Evolutionary conservation across 306 rosid genomes (phyloP), one percentile per base, ranked within the genome.

Genomic region (Inga oerstediana): DNA sequence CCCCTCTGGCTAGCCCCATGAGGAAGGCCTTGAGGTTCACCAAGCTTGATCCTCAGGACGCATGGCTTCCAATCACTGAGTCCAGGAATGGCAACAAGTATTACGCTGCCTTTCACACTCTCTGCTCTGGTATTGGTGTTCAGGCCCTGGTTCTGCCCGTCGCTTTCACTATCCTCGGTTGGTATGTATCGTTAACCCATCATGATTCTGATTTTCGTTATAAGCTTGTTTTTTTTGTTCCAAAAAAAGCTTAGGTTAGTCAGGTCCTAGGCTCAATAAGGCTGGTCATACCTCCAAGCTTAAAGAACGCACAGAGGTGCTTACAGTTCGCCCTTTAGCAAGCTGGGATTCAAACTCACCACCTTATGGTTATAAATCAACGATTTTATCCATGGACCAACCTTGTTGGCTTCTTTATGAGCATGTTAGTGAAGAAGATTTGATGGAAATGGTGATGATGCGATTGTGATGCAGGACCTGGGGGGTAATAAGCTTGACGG

Each of bases 1-100:
- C 76, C 7, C 76, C 76, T 1, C 10, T 72, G 39, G 76, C 14
- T 0, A 72, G 41, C 41, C 76, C 76, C 2, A 27, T 72, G 76
- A 72, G 59, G 39, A 72, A 72, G 76, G 76, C 59, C 7, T 27
- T 72, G 39, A 72, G 76, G 58, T 45, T 72, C 41, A 72, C 76
- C 11, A 72, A 72, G 59, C 76, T 72, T 15, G 76, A 72, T 3
- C 76, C 59, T 46, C 76, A 72, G n/a, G 76, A 72, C 12, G 76
- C 76, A 0, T 72, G 76, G 76, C 59, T 72, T 45, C 76, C 76
- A 0, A 72, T 72, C n/a, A 72, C 76, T 1, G 41, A 72, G 22
- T 72, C 76, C 12, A 72, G 76, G 3, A 72, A 72, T 8, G 76
- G 76, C 12, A 72, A 72, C 20, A 22, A 30, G 39, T 72, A 1